Evolutionary conservation across 169 alveolate genomes (phyloP).

Genomic region (Plasmodium gonderi): DNA sequence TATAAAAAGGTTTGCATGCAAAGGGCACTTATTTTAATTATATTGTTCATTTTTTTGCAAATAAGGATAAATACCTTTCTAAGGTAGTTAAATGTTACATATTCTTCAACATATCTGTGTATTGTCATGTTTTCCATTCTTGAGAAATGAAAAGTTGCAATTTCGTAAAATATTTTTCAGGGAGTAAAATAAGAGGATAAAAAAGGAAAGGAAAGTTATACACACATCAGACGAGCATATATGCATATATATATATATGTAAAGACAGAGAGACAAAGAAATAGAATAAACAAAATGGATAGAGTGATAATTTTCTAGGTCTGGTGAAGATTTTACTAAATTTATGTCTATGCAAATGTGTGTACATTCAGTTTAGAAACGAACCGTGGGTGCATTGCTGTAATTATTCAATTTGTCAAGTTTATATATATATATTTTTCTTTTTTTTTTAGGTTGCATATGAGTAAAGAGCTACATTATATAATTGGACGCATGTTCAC

Average conservation of each 20-base stretch:
- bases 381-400: not conserved
- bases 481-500: not conserved
- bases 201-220: not conserved
- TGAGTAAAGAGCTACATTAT: not conserved
- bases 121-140: slow-evolving; percentile 11
- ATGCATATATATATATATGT: not conserved
- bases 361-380: not conserved
- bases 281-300: not conserved
- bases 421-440: not conserved
- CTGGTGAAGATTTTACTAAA: not conserved
- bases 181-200: not conserved
- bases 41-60: slow-evolving; percentile 7
- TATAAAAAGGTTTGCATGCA: not conserved
- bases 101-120: not conserved
- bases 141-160: not conserved
- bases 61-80: not conserved
- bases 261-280: not conserved
- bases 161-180: not conserved
- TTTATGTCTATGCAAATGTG: not conserved
- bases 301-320: not conserved
- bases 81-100: slow-evolving; percentile 5
- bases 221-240: not conserved
- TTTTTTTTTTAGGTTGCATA: not conserved
- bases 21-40: not conserved
- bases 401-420: not conserved